Conservation (phyloP, 2,329 filamentous ascomycete species). For the Hymenoscyphus infarciens region DNA sequence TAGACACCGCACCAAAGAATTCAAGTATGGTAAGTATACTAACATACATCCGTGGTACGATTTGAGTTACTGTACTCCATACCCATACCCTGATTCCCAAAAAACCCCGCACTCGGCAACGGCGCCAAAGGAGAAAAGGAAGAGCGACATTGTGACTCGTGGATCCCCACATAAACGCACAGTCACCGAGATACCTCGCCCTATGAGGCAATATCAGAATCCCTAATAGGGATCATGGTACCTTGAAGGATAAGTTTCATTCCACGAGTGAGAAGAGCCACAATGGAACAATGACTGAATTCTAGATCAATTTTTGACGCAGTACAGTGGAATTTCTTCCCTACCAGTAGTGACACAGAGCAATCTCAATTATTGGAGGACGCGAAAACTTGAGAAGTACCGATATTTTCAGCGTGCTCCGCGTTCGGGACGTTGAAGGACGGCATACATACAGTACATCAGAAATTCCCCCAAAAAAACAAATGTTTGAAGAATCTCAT, state of each 20-base stretch:
- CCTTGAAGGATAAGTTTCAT: neutral
- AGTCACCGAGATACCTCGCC: neutral
- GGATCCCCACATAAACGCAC: neutral
- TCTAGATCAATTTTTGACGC: neutral
- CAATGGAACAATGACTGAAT: neutral
- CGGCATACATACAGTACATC: neutral
- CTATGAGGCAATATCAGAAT: neutral
- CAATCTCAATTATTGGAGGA: neutral
- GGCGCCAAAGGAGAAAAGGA: slow-evolving; percentile 1
- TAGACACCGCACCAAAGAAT: neutral
- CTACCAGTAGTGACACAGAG: neutral
- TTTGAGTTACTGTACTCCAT: neutral
- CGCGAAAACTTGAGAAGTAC: neutral
- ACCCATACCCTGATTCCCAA: neutral
- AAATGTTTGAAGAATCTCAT: neutral
- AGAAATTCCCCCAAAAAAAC: neutral
- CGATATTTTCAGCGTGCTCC: no score
- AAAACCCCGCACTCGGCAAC: slow-evolving; percentile 2
- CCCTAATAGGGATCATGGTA: neutral
- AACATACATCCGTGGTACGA: neutral
- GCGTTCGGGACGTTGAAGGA: no score
- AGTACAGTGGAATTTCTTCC: neutral
- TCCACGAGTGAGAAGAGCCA: neutral
- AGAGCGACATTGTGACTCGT: no score
- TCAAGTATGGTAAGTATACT: neutral